Percentiles rank a stretch among this genome's conserved stretches.
Evolutionary conservation across 257 asterid species (phyloP).

Genomic region (Capsicum pubescens): DNA sequence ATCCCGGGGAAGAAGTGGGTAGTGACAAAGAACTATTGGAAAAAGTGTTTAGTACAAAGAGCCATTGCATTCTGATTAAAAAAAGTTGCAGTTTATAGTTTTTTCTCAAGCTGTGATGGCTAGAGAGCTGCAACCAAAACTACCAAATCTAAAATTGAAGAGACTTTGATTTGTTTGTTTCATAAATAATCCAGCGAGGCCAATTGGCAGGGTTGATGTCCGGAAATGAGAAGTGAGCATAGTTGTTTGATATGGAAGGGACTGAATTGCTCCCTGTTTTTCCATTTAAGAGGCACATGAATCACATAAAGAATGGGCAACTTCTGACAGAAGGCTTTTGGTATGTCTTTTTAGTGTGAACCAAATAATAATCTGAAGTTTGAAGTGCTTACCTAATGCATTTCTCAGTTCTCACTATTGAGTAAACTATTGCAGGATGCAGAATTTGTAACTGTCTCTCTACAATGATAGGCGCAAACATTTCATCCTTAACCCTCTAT

Average conservation of each 20-base stretch:
- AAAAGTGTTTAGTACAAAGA: not conserved
- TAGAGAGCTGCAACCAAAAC: not conserved
- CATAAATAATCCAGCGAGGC: slow-evolving; percentile 11
- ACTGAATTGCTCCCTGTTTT: not conserved
- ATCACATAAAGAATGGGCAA: slow-evolving; percentile 6
- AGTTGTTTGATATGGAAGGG: not conserved
- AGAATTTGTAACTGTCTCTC: not conserved
- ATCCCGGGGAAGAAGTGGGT: not conserved
- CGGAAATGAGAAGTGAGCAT: not conserved
- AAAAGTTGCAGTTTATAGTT: not conserved
- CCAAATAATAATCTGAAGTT: not conserved
- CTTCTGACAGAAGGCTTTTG: not conserved
- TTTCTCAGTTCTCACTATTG: not conserved
- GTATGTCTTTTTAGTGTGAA: not conserved
- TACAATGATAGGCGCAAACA: not conserved
- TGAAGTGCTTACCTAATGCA: not conserved
- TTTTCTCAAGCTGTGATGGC: not conserved
- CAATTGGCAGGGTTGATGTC: not conserved
- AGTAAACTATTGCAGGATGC: not conserved
- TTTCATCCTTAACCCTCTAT: not conserved
- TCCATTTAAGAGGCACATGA: slow-evolving; percentile 7
- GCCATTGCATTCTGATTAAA: not conserved
- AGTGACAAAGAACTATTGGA: not conserved
- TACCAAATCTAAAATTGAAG: not conserved
- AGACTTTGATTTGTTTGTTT: not conserved